Evolutionary conservation across 176 grass and related monocot species (phyloP).

Genomic region (Avena insularis): DNA sequence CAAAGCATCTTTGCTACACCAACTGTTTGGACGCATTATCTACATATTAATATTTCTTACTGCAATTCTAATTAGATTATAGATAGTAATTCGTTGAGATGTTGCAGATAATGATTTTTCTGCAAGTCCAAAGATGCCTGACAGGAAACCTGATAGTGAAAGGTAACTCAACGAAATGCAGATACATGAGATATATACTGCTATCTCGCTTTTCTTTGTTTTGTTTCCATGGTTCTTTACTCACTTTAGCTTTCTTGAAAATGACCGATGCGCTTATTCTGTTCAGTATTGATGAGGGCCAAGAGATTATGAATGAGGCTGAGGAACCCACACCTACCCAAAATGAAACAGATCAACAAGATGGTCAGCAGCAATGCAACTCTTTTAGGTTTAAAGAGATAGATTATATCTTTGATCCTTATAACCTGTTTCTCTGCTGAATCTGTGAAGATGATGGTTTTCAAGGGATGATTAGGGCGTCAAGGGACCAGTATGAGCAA

Average conservation of each 20-base stretch:
- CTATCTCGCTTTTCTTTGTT: not conserved
- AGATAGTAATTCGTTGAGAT: constrained; percentile 24
- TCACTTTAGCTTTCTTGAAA: not conserved
- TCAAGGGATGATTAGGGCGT: constrained; percentile 53
- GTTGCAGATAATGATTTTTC: constrained; percentile 44
- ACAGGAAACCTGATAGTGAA: constrained; percentile 45
- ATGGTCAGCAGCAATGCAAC: not conserved
- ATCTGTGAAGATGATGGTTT: constrained; percentile 36
- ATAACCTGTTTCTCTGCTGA: constrained; percentile 20
- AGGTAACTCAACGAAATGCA: constrained; percentile 51
- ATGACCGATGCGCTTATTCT: not conserved
- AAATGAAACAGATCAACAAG: constrained; percentile 40
- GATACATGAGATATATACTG: constrained; percentile 5
- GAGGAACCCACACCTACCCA: constrained; percentile 11
- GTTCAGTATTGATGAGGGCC: constrained; percentile 49
- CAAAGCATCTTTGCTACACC: constrained; percentile 2
- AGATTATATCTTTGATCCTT: constrained; percentile 8
- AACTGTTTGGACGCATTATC: not conserved
- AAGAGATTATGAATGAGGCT: constrained; percentile 17
- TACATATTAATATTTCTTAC: not conserved
- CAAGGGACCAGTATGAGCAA: constrained; percentile 66
- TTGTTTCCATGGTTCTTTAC: not conserved
- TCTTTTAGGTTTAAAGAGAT: not conserved
- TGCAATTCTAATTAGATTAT: not conserved
- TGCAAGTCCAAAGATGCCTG: constrained; percentile 38